Evolutionary conservation across 305 asterid species (phyloP), one percentile per base, ranked within the genome.

Genomic region (Rubia tinctorum): DNA sequence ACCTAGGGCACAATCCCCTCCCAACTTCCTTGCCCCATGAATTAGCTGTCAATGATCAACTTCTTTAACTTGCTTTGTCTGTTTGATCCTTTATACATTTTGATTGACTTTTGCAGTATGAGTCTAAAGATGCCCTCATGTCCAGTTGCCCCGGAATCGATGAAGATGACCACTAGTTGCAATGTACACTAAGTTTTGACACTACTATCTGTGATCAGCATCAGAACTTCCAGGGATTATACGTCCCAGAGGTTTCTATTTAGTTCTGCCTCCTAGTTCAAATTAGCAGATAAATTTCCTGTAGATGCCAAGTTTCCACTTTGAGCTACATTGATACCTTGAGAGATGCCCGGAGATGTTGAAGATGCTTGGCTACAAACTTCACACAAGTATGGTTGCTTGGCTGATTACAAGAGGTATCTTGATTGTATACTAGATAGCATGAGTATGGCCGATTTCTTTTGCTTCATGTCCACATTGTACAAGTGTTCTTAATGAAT

Each of bases 131-230:
- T 65, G 80, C 80, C 34, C 89, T 93, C 44, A 68, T 58, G 72
- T 82, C 89, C 71, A 71, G 80, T 77, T 93, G 96, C 83, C 97
- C 95, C 18, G 97, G 98, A 42, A 77, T 89, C 72, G 80, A 78
- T 27, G 98, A 93, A 84, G 96, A 91, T 59, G 93, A 89, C 79
- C 97, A 93, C 81, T 91, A 84, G 59, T 71, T 1, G 39, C 49
- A 43, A 20, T 44, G 34, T 45, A 37, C 58, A 20, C 2, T 27
- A 27, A 34, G 40, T 39, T 44, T 53, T 63, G 45, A 27, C 55
- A 13, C 25, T 17, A 40, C 17, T 4, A 20, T n/a, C 9, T 34
- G 34, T 51, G 66, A 20, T 53, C 22, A 34, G 53, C 34, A 34
- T 22, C 66, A 4, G 59, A 53, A 53, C 59, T 53, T 13, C 18